phyloP scores from a whole-genome alignment of 2,329 filamentous ascomycete genomes.

The Cordyceps militaris region DNA sequence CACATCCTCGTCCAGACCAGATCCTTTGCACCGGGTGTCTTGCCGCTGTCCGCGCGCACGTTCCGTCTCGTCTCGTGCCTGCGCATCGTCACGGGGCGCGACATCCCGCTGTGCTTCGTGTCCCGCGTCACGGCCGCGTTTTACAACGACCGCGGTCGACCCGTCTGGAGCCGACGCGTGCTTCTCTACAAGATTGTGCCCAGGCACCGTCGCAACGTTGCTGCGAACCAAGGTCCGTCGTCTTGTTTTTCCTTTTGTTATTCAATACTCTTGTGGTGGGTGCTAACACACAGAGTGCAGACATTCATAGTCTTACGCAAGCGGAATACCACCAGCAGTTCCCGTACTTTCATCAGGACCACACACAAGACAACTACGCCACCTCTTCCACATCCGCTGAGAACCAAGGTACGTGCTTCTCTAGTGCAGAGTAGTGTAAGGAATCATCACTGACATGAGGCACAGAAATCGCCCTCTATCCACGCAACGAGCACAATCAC shows the following conservation, averaged over 20 bases:
- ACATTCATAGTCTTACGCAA: too few relatives aligned
- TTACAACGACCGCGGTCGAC: conserved; percentile 34
- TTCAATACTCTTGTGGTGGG: too few relatives aligned
- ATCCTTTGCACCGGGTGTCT: conserved; percentile 16
- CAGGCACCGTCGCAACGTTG: conserved; percentile 22
- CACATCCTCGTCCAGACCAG: conserved; percentile 20
- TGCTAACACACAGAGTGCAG: too few relatives aligned
- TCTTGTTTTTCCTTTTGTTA: not conserved
- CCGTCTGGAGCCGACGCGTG: conserved; percentile 41
- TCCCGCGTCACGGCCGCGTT: conserved; percentile 42
- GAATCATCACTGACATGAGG: not conserved
- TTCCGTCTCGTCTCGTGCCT: not conserved
- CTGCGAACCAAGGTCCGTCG: conserved; percentile 13
- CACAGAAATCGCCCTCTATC: not conserved
- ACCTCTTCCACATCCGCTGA: not conserved
- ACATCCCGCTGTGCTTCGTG: conserved; percentile 19
- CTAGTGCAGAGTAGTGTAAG: not conserved
- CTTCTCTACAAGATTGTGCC: conserved; percentile 26
- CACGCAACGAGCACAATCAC: not conserved
- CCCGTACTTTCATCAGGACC: not conserved
- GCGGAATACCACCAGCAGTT: not conserved
- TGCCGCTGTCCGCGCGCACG: conserved; percentile 35
- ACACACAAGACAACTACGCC: not conserved
- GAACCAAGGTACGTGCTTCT: not conserved
- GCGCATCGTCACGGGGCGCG: not conserved